phyloP scores from a whole-genome alignment of 2,329 filamentous ascomycete species.

The Curvularia verruculosa region DNA sequence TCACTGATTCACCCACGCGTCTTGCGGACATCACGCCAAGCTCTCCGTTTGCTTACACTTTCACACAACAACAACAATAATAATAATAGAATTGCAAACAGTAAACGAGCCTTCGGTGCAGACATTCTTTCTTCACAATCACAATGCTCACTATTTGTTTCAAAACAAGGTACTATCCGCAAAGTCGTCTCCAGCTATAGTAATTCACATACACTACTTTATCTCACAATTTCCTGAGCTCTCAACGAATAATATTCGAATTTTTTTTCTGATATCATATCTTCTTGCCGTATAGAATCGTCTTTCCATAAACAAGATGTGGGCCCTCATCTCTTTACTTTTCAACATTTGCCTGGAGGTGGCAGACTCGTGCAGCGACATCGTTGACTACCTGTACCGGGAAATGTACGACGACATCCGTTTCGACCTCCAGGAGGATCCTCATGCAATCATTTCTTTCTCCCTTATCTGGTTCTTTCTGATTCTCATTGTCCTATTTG shows the following conservation, averaged over 20 bases:
- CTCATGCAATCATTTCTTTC: neutral
- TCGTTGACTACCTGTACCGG: neutral
- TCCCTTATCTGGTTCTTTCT: neutral
- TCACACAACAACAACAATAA: neutral
- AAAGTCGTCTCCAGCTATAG: neutral
- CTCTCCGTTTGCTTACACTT: constrained; percentile 6
- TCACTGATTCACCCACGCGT: constrained; percentile 4
- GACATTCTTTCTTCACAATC: neutral
- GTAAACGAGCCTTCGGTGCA: neutral
- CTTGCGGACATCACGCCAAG: constrained; percentile 3
- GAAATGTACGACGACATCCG: neutral
- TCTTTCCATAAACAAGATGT: constrained; percentile 1
- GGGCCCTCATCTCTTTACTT: neutral
- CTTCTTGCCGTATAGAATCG: too few relatives aligned
- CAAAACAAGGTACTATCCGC: neutral
- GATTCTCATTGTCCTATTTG: neutral
- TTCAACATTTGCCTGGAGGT: neutral
- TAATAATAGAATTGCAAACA: neutral
- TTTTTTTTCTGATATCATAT: neutral
- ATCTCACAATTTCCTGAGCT: too few relatives aligned
- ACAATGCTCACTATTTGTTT: neutral
- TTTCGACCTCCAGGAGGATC: neutral
- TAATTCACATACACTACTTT: neutral
- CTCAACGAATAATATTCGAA: neutral
- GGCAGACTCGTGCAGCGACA: neutral